phyloP scores from a whole-genome alignment of 148 eudicot genomes.

The Drosera capensis region DNA sequence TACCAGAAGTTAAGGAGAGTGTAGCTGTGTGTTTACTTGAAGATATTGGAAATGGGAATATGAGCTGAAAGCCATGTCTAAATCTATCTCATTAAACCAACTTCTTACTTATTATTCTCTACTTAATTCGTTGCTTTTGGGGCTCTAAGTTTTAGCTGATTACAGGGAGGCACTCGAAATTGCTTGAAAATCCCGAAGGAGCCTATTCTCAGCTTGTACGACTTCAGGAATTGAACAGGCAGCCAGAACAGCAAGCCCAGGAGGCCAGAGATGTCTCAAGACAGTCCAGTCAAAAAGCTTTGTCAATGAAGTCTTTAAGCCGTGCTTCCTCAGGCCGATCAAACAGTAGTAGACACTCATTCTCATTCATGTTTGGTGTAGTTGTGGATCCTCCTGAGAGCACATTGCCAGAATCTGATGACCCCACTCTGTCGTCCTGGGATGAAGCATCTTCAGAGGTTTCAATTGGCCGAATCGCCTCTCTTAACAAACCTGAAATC shows the following conservation, averaged over 20 bases:
- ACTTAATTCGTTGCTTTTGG: not conserved
- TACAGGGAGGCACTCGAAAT: slow-evolving; percentile 47
- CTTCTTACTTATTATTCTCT: not conserved
- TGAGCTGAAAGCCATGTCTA: too few species aligned
- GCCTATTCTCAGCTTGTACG: slow-evolving; percentile 69
- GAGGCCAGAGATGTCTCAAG: slow-evolving; percentile 16
- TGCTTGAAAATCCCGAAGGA: slow-evolving; percentile 64
- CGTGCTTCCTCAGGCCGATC: slow-evolving; percentile 32
- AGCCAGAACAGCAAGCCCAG: slow-evolving; percentile 5
- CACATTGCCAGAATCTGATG: slow-evolving; percentile 9
- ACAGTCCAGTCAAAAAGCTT: slow-evolving; percentile 28
- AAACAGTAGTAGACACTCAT: slow-evolving; percentile 23
- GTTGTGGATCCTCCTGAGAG: slow-evolving; percentile 14
- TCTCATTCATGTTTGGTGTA: slow-evolving; percentile 22
- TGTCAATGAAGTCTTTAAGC: slow-evolving; percentile 36
- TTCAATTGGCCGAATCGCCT: slow-evolving; percentile 35
- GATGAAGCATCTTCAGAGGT: slow-evolving; percentile 28
- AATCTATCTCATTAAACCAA: too few species aligned
- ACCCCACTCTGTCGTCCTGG: not conserved
- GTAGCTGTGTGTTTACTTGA: too few species aligned
- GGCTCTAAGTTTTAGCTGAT: not conserved
- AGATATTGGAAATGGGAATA: too few species aligned
- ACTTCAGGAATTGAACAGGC: slow-evolving; percentile 40
- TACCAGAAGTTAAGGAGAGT: too few species aligned
- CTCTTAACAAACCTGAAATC: slow-evolving; percentile 47